phyloP scores from a whole-genome alignment of 2,329 filamentous ascomycete genomes.

The Magnaporthiopsis rhizophila region DNA sequence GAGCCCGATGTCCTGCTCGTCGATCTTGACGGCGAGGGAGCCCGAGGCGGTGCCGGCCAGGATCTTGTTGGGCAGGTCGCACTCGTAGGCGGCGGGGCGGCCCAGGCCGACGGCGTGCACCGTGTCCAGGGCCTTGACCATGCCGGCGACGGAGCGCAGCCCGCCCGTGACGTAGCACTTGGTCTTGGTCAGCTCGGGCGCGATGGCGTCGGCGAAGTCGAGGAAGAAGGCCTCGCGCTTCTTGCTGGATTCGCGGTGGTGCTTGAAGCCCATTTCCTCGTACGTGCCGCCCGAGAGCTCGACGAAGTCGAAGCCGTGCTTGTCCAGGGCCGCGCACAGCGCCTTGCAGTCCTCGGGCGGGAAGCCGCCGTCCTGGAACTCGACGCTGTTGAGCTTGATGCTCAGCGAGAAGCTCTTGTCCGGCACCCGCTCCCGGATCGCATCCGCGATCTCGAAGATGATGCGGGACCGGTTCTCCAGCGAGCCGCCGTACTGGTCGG shows the following conservation, averaged over 20 bases:
- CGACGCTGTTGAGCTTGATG: constrained; percentile 51
- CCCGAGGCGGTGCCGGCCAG: constrained; percentile 16
- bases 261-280: constrained; percentile 41
- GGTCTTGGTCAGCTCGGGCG: constrained; percentile 35
- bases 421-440: constrained; percentile 22
- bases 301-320: constrained; percentile 45
- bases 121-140: constrained; percentile 47
- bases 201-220: constrained; percentile 48
- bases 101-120: constrained; percentile 55
- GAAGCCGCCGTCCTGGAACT: constrained; percentile 46
- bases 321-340: constrained; percentile 37
- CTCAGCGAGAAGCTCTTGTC: constrained; percentile 31
- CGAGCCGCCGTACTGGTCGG: constrained; percentile 38
- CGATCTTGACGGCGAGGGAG: neutral
- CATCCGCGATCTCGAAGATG: constrained; percentile 32
- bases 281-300: constrained; percentile 55
- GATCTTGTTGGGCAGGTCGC: constrained; percentile 21
- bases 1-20: constrained; percentile 3
- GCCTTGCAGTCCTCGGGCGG: constrained; percentile 40
- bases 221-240: constrained; percentile 53
- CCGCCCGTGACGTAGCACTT: constrained; percentile 53
- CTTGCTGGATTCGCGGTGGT: constrained; percentile 45
- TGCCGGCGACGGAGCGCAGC: constrained; percentile 43
- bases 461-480: constrained; percentile 36
- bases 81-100: constrained; percentile 25